Evolutionary conservation across 805 yeast species (phyloP).

Genomic region (Wickerhamomyces chaumierensis): DNA sequence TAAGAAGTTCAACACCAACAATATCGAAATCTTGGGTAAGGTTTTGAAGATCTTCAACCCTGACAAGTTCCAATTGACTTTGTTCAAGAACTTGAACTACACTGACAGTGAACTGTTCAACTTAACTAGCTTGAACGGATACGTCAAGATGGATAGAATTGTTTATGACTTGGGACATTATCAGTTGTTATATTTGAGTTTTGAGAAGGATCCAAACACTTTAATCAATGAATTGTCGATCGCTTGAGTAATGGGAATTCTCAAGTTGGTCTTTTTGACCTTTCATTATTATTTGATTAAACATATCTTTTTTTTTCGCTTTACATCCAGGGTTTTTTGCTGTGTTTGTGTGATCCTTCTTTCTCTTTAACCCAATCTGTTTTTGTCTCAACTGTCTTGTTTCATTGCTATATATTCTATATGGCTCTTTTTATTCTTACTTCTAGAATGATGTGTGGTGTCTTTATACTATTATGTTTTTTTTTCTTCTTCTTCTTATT

Average conservation of each 20-base stretch:
- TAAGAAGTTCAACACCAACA: conserved; percentile 24
- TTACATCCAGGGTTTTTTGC: no score
- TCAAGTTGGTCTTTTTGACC: neutral
- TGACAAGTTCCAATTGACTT: conserved; percentile 55
- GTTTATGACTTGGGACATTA: conserved; percentile 68
- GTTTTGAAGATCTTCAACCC: conserved; percentile 65
- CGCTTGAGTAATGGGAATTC: neutral
- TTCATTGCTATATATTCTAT: no score
- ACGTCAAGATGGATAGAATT: conserved; percentile 54
- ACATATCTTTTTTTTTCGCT: no score
- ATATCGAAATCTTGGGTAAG: conserved; percentile 43
- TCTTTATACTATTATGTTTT: no score
- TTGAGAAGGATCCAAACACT: conserved; percentile 27
- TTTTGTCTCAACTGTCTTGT: no score
- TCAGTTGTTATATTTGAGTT: conserved; percentile 60
- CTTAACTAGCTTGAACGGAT: conserved; percentile 31
- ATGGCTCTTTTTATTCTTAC: no score
- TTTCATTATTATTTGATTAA: no score
- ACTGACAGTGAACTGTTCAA: conserved; percentile 22
- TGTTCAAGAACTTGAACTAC: conserved; percentile 24
- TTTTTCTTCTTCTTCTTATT: no score
- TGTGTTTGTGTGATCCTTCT: no score
- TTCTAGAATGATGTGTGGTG: no score
- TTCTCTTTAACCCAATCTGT: no score
- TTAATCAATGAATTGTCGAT: conserved; percentile 10